Conservation (phyloP, 139 green algal species). For the Mesostigma viride region DNA sequence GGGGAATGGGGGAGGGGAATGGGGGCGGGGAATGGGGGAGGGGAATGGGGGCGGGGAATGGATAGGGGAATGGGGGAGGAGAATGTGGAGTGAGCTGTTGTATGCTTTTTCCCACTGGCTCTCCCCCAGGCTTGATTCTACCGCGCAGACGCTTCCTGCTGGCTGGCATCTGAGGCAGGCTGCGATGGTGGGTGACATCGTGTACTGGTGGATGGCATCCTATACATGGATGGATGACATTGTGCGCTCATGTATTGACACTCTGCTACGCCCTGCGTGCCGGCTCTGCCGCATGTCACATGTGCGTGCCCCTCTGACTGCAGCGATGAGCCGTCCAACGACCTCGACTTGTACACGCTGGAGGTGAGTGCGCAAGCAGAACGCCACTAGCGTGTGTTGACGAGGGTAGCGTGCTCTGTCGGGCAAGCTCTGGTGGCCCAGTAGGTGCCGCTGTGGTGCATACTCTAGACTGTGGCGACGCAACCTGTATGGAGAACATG, state of each 20-base stretch:
- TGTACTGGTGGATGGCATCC: background rate
- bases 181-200: background rate
- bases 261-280: too few species aligned
- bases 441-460: background rate
- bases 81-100: too few species aligned
- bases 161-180: background rate
- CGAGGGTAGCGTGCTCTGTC: background rate
- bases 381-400: slow-evolving; percentile 1
- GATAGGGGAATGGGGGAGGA: too few species aligned
- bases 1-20: too few species aligned
- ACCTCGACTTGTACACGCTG: slow-evolving; percentile 59
- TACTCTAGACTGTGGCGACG: background rate
- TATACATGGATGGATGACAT: background rate
- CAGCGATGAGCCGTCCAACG: slow-evolving; percentile 59
- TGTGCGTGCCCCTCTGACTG: too few species aligned
- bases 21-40: too few species aligned
- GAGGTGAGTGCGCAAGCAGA: slow-evolving; percentile 42
- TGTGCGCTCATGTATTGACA: background rate
- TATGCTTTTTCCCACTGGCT: too few species aligned
- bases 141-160: background rate
- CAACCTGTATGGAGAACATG: too few species aligned
- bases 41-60: too few species aligned
- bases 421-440: background rate
- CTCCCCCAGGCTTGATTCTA: too few species aligned
- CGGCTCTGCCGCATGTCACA: too few species aligned